Evolutionary conservation across 2,329 filamentous ascomycete species (phyloP).

Genomic region (Fusarium staphyleae): DNA sequence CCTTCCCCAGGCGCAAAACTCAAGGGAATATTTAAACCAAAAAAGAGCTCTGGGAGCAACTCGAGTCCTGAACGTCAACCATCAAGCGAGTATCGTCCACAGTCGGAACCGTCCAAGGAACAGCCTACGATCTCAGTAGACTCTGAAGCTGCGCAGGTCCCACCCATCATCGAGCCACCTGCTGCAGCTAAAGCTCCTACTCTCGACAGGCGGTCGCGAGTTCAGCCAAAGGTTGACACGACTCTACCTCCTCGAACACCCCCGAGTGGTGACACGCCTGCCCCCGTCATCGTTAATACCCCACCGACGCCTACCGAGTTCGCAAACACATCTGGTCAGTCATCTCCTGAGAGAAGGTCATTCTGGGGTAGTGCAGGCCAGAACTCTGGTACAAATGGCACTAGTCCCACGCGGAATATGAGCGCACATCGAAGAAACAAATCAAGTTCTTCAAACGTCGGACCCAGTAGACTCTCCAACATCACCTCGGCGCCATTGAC

Average conservation of each 20-base stretch:
- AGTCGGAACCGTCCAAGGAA: constrained; percentile 26
- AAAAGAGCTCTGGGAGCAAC: constrained; percentile 32
- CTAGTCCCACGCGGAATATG: constrained; percentile 70
- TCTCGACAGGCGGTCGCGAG: constrained; percentile 40
- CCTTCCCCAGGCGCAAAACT: constrained; percentile 75
- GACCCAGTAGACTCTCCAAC: constrained; percentile 87
- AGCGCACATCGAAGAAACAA: constrained; percentile 69
- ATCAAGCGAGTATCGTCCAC: constrained; percentile 28
- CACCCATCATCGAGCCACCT: constrained; percentile 41
- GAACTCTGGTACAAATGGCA: constrained; percentile 56
- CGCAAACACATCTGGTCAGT: constrained; percentile 30
- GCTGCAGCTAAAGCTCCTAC: constrained; percentile 43
- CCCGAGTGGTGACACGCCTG: constrained; percentile 51
- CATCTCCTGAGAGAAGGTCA: constrained; percentile 42
- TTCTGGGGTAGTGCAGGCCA: constrained; percentile 39
- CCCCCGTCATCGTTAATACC: constrained; percentile 69
- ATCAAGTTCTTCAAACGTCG: constrained; percentile 62
- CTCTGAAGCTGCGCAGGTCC: constrained; percentile 30
- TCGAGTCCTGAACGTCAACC: constrained; percentile 35
- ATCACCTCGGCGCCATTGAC: constrained; percentile 76
- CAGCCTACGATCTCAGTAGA: constrained; percentile 30
- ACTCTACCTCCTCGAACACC: constrained; percentile 55
- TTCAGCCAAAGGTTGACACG: constrained; percentile 43
- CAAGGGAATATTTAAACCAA: constrained; percentile 66
- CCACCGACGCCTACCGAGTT: constrained; percentile 68